Evolutionary conservation across 805 yeast species (phyloP).

Genomic region (Yueomyces sp.): DNA sequence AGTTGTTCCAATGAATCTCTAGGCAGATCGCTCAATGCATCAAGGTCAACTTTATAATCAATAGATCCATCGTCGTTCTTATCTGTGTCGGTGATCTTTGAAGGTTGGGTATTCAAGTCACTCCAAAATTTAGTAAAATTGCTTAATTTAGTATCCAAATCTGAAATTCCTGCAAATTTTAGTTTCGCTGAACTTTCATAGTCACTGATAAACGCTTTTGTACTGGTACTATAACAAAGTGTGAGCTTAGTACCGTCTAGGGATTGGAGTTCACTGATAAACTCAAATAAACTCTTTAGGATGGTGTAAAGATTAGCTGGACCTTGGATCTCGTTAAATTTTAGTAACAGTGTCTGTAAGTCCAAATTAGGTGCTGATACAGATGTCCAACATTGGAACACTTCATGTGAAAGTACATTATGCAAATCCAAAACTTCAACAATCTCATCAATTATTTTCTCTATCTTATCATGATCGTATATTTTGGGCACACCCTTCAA

Average conservation of each 20-base stretch:
- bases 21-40: conserved; percentile 20
- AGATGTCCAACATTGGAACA: background rate
- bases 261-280: too few relatives aligned
- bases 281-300: too few relatives aligned
- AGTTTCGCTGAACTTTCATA: background rate
- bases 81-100: background rate
- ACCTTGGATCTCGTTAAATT: background rate
- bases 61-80: conserved; percentile 1
- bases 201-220: too few relatives aligned
- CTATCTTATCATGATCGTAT: background rate
- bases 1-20: conserved; percentile 16
- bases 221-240: too few relatives aligned
- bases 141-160: too few relatives aligned
- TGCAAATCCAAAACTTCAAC: background rate
- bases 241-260: too few relatives aligned
- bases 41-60: conserved; percentile 17
- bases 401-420: background rate
- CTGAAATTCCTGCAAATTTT: background rate
- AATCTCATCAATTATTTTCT: background rate
- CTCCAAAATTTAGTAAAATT: too few relatives aligned
- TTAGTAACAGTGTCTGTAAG: background rate
- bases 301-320: background rate
- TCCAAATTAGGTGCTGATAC: background rate
- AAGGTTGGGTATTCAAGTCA: background rate
- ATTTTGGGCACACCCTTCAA: conserved; percentile 8